phyloP scores from a whole-genome alignment of 2,329 filamentous ascomycete genomes.

The Xylariales sp. region DNA sequence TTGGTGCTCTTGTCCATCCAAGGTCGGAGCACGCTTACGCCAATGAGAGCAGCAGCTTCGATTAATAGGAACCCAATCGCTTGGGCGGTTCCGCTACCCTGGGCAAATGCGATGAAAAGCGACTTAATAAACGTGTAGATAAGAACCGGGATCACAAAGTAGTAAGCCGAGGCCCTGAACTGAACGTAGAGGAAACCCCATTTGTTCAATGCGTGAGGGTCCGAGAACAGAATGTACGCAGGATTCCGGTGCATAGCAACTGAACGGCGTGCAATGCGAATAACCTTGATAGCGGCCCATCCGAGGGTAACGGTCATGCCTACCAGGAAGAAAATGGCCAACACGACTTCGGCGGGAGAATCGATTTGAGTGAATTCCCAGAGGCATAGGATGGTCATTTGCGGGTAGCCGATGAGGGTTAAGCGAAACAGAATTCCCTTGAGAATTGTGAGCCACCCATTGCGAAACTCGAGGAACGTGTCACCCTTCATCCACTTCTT shows the following conservation, averaged over 20 bases:
- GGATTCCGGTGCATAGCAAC: constrained; percentile 90
- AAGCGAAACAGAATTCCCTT: constrained; percentile 89
- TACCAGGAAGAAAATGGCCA: constrained; percentile 84
- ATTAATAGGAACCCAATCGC: constrained; percentile 81
- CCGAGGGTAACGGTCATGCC: constrained; percentile 77
- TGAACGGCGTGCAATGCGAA: constrained; percentile 82
- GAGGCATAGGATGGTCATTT: constrained; percentile 84
- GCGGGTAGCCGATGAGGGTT: constrained; percentile 84
- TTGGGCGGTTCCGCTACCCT: constrained; percentile 74
- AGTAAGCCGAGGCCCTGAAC: constrained; percentile 88
- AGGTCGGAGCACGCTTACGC: constrained; percentile 79
- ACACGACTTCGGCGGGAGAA: constrained; percentile 80
- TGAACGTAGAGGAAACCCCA: constrained; percentile 94
- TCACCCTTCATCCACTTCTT: constrained; percentile 80
- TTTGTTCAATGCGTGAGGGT: constrained; percentile 85
- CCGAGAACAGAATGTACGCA: constrained; percentile 89
- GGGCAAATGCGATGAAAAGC: constrained; percentile 83
- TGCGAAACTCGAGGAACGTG: constrained; percentile 87
- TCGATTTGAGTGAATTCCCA: constrained; percentile 86
- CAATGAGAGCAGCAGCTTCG: constrained; percentile 77
- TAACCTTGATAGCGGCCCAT: constrained; percentile 86
- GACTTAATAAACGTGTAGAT: constrained; percentile 80
- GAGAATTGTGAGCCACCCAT: constrained; percentile 85
- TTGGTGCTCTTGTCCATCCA: constrained; percentile 98
- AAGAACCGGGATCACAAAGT: constrained; percentile 82